Base-by-base conservation (phyloP, 2,329 filamentous ascomycete species). In the Chrysosporium keratinophilum region DNA sequence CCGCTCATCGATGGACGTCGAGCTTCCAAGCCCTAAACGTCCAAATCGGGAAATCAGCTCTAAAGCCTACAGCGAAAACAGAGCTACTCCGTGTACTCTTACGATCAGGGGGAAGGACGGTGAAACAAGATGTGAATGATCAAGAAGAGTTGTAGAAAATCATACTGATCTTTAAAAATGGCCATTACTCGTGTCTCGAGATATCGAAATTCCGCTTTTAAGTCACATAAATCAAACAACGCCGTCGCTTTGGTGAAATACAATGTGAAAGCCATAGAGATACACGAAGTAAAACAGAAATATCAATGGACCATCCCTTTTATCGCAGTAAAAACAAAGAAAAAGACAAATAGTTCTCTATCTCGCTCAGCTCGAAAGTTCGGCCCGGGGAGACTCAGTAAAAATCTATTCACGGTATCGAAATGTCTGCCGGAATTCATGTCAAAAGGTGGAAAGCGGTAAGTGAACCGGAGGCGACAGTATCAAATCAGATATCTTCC, bases 401-500 rank as follows among this genome's bases (percentile, higher is more conserved):
- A 28, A 3, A 28, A 28, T 28, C 23, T 7, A 28, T 7, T 7
- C 7, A 4, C 23, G 23, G 23, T 7, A 3, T 28, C 23, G 23
- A 28, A n/a, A 28, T 28, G 23, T 3, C 23, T 28, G 23, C 23
- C 23, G 23, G 23, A 4, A 28, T 28, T 3, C 23, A 7, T 28
- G 23, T 28, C 23, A 7, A 28, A 4, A 3, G 7, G 23, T 28
- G 7, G 7, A 44, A 23, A 12, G 41, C 41, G 17, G 17, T 23
- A 23, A 44, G 12, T 11, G 40, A 42, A 11, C 19, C 4, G 19
- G 3, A 10, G 40, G 19, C 19, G 4, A 19, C 41, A 9, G 20
- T 2, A 14, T 19, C 41, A 23, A 23, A 31, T 67, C 62, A 74
- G 45, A 68, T 67, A 46, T 78, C 76, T 44, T 76, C 76, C 60